A percentile compares a stretch with the other conserved stretches of the same genome.
phyloP scores from a whole-genome alignment of 768 basidiomycete genomes.

The Leccinum longicurvipes region DNA sequence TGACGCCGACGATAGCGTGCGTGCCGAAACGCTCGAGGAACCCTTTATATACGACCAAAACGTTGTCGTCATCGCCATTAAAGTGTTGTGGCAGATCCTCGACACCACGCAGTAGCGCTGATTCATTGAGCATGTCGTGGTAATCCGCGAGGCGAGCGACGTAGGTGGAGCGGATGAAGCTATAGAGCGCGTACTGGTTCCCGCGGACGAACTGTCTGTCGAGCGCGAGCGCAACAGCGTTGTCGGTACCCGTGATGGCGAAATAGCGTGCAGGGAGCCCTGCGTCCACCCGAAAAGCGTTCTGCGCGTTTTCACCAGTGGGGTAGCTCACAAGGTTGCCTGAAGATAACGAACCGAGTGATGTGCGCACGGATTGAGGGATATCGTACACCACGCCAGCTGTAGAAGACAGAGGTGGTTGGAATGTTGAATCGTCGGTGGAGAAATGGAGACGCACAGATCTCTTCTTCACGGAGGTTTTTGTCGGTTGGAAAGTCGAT shows the following conservation, averaged over 20 bases:
- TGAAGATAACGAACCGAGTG: neutral
- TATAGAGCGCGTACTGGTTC: constrained; percentile 5
- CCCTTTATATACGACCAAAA: neutral
- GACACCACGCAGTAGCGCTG: neutral
- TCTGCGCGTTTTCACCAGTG: neutral
- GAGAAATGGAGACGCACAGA: neutral
- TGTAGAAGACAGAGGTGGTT: neutral
- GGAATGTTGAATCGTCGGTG: neutral
- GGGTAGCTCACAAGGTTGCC: neutral
- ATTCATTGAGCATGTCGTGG: neutral
- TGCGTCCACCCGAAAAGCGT: neutral
- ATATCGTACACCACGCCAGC: neutral
- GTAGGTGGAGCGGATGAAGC: neutral
- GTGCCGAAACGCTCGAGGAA: constrained; percentile 4
- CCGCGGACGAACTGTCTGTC: neutral
- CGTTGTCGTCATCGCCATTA: neutral
- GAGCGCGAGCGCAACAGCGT: neutral
- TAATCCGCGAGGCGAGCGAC: constrained; percentile 1
- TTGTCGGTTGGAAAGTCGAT: neutral
- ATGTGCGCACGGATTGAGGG: neutral
- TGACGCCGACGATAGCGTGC: constrained; percentile 1
- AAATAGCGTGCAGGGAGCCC: constrained; percentile 2
- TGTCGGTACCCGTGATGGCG: constrained; percentile 2
- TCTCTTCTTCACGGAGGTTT: neutral
- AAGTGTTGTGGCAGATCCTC: neutral